Conservation (phyloP, 352 stramenopile species). For the Phytophthora macrochlamydospora region DNA sequence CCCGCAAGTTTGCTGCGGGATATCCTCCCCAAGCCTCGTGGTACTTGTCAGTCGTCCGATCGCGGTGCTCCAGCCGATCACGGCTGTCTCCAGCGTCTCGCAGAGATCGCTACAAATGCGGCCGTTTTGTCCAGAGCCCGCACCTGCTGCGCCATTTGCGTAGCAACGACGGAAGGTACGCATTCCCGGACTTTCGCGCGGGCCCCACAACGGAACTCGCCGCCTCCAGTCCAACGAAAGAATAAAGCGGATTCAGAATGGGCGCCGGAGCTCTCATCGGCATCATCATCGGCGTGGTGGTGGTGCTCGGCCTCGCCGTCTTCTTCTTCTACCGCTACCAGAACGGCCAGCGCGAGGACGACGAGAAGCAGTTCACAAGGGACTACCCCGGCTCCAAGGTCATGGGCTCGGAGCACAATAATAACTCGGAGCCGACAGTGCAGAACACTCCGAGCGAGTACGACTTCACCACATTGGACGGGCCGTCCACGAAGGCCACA, state of each 20-base stretch:
- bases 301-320: slow-evolving; percentile 34
- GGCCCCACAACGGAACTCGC: slow-evolving; percentile 2
- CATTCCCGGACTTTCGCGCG: neutral
- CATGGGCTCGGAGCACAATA: slow-evolving; percentile 15
- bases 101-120: neutral
- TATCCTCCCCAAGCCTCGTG: no score
- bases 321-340: slow-evolving; percentile 49
- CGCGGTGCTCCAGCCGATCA: slow-evolving; percentile 2
- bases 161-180: slow-evolving; percentile 23
- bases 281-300: slow-evolving; percentile 50
- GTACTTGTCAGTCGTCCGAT: neutral
- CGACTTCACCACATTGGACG: slow-evolving; percentile 42
- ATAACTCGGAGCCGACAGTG: slow-evolving; percentile 22
- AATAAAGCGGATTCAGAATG: slow-evolving; percentile 23
- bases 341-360: slow-evolving; percentile 24
- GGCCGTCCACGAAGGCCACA: slow-evolving; percentile 25
- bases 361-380: slow-evolving; percentile 46
- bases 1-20: no score
- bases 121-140: neutral
- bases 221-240: neutral
- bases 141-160: slow-evolving; percentile 3
- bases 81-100: slow-evolving; percentile 8
- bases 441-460: slow-evolving; percentile 38
- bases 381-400: slow-evolving; percentile 39
- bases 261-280: slow-evolving; percentile 44